Evolutionary conservation across 2,329 filamentous ascomycete genomes (phyloP), one percentile per base, ranked within the genome.

Genomic region (Orbilia ellipsospora): DNA sequence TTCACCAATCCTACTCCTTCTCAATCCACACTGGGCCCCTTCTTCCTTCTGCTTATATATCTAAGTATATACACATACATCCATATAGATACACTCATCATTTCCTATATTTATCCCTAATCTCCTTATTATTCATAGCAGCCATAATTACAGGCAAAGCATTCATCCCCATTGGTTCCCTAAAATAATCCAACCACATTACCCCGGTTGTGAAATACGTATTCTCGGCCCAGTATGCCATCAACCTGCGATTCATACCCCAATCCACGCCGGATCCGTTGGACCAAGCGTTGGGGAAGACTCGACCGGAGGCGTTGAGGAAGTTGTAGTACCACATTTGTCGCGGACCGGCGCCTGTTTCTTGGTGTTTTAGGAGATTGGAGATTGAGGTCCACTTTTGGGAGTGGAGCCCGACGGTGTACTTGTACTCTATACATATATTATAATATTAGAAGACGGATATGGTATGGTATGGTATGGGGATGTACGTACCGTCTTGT

Each of bases 291-390:
- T 36, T 12, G 4, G 52, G 52, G 26, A n/a, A 13, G 3, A 31
- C 10, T 36, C 20, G n/a, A 23, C 52, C 52, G 13, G 52, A 55
- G 26, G 52, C 52, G 52, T 54, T 54, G 16, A 54, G 23, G 20
- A 54, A 54, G 18, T 54, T 55, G 52, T 55, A 55, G 26, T 55
- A 55, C 52, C 52, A 55, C 15, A 48, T 18, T 4, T 48, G 15
- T 12, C 44, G 10, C 40, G 40, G 40, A 5, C 5, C 2, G 23
- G 23, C 23, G 23, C 23, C 23, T 2, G 12, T 23, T 54, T 54
- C 51, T 28, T 54, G 51, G 23, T 26, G 2, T 8, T 18, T 13
- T 5, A 54, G 51, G 10, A 54, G 8, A 13, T 54, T 28, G 16
- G 16, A 10, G 23, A 54, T 54, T 7, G 18, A 13, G 20, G 10